Base-by-base conservation (phyloP, 768 basidiomycete species). In the Rhizopogon roseolus region DNA sequence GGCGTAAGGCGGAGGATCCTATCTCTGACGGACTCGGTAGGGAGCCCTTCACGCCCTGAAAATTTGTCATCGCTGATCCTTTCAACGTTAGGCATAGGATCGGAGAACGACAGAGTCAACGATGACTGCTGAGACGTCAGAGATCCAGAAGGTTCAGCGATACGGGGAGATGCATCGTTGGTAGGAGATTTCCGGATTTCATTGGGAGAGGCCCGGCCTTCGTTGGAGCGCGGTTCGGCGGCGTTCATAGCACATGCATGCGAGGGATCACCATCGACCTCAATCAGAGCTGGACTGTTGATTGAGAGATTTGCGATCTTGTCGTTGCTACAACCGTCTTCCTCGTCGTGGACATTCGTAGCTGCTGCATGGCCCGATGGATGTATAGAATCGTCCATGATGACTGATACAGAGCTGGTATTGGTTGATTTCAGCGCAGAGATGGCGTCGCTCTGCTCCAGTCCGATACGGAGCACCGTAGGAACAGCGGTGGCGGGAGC, bases 401-500 rank as follows among this genome's bases (percentile, higher is more conserved):
- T 14, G n/a, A 41, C 36, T n/a, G 43, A 50, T 16, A 34, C 11
- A 8, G 5, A 22, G 25, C 11, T 17, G 5, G 37, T 2, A 4
- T 34, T n/a, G 5, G 9, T 5, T 11, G 28, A 13, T 25, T 27
- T 37, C 28, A 17, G 34, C 13, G 17, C 37, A 34, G 32, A 37
- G 16, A 4, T 36, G 29, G 19, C 27, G 19, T 38, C 16, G 9
- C 10, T 22, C 36, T 3, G 16, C 16, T 17, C 10, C 22, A 22
- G 52, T 6, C 65, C 71, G 25, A 63, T 57, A 32, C 69, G 64
- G 53, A 65, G 67, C 27, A 79, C 73, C 4, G 69, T 66, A 1
- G 82, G 82, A 28, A 84, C 65, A 14, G 75, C 64, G 3, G 80
- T 75, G n/a, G 78, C 77, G 1, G 73, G 57, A 0, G 73, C 73